Conservation (phyloP, 768 basidiomycete genomes). For the Pleurotus pulmonarius region DNA sequence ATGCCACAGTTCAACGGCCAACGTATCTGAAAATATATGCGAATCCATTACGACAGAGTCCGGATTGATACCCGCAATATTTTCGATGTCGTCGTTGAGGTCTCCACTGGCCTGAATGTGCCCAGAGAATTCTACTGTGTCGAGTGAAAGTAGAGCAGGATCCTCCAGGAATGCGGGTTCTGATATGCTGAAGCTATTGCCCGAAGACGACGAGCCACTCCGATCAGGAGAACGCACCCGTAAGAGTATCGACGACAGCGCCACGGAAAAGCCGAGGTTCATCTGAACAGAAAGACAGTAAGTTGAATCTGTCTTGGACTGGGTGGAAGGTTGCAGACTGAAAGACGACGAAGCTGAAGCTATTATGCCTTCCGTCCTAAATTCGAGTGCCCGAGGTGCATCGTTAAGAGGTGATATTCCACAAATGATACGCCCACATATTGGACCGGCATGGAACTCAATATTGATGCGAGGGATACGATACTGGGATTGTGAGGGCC, state of each 20-base stretch:
- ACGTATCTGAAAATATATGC: conserved; percentile 48
- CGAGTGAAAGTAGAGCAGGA: conserved; percentile 54
- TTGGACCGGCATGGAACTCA: conserved; percentile 44
- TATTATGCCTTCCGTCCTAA: conserved; percentile 51
- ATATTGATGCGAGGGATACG: conserved; percentile 46
- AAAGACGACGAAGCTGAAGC: conserved; percentile 42
- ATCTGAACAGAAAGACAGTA: conserved; percentile 43
- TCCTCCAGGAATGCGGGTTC: conserved; percentile 40
- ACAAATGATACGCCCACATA: conserved; percentile 50
- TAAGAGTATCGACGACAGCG: conserved; percentile 50
- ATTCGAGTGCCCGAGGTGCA: conserved; percentile 49
- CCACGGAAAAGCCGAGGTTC: conserved; percentile 34
- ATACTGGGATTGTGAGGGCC: neutral
- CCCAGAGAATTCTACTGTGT: conserved; percentile 46
- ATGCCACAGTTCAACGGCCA: conserved; percentile 69
- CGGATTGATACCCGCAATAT: conserved; percentile 36
- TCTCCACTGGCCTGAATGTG: conserved; percentile 44
- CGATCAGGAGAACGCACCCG: conserved; percentile 38
- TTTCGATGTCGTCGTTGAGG: conserved; percentile 42
- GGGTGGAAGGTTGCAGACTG: neutral
- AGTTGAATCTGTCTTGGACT: conserved; percentile 18
- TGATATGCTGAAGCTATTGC: conserved; percentile 18
- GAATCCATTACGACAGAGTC: conserved; percentile 42
- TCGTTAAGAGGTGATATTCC: conserved; percentile 30
- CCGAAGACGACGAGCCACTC: conserved; percentile 19